Base-by-base conservation (phyloP, 1,284 basidiomycete species). In the Neonothopanus nambi region DNA sequence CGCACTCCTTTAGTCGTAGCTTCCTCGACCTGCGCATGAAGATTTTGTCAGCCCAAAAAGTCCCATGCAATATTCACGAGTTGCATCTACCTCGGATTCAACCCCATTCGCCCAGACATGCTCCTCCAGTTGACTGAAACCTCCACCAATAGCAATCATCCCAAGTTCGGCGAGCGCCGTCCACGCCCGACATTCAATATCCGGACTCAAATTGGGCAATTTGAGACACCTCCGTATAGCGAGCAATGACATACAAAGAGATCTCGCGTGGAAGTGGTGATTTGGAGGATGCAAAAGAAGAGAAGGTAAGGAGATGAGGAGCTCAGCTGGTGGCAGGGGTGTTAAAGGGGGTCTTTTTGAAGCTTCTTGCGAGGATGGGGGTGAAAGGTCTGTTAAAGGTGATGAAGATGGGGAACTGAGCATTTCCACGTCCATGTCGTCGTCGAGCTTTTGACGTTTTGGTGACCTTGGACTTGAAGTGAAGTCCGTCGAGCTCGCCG, bases 181-280 rank as follows among this genome's bases (percentile, higher is more conserved):
- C 82, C 84, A 87, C 1, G 85, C 84, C 2, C 82, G 70, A 61
- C 85, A 87, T 60, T 89, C 86, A 5, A 84, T 67, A 48, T 80
- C 77, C 4, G 78, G 76, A 6, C 80, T 77, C 5, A 88, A 69
- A n/a, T 74, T 71, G 4, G 72, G 71, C 0, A 82, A 58, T 0
- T 67, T 59, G 7, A 87, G 70, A 64, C 81, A 85, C 58, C 73
- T 78, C 24, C 79, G 67, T 6, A 88, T 63, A 0, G 87, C 78
- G 26, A 73, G 63, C 2, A 82, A 65, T 1, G 87, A 85, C 3
- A 87, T 61, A 24, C 73, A 73, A 2, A 87, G 71, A 0, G 85
- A 81, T 5, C 75, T 67, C 0, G 76, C 61, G 59, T 87, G 82
- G 28, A 73, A 63, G 12, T 67, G 73, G 59, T 87, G 84, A 3